Conservation (phyloP, 1,284 basidiomycete genomes). For the Crepidotus sp. region DNA sequence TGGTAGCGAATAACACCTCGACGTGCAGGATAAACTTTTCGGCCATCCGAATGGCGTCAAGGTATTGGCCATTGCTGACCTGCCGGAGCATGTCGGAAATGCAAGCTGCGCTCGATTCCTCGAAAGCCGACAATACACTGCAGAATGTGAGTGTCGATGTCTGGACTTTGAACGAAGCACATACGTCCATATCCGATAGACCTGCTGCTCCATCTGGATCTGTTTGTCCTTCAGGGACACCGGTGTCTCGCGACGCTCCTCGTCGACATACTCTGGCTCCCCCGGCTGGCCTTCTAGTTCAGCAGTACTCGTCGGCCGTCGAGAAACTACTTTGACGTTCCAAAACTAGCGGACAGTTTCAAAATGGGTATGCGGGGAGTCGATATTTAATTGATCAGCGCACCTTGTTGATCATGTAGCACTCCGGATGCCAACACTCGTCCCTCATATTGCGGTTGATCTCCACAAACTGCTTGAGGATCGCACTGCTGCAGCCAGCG, state of each 20-base stretch:
- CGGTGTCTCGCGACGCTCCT: slow-evolving; percentile 77
- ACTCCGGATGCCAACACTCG: slow-evolving; percentile 99
- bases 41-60: slow-evolving; percentile 96
- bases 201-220: slow-evolving; percentile 92
- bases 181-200: slow-evolving; percentile 97
- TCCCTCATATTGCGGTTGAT: slow-evolving; percentile 97
- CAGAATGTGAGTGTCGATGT: slow-evolving; percentile 1
- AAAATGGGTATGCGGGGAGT: slow-evolving; percentile 15
- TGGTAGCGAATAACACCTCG: slow-evolving; percentile 94
- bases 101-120: slow-evolving; percentile 98
- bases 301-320: slow-evolving; percentile 51
- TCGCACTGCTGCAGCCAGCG: slow-evolving; percentile 96
- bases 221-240: slow-evolving; percentile 87
- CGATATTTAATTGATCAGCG: slow-evolving; percentile 18
- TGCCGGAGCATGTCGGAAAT: slow-evolving; percentile 98
- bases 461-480: slow-evolving; percentile 98
- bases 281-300: slow-evolving; percentile 44
- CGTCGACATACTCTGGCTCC: slow-evolving; percentile 54
- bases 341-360: slow-evolving; percentile 68
- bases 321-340: slow-evolving; percentile 94
- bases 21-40: slow-evolving; percentile 99
- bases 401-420: slow-evolving; percentile 99
- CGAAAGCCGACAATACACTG: slow-evolving; percentile 92
- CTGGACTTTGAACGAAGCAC: slow-evolving; percentile 23
- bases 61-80: slow-evolving; percentile 92